These are phyloP conservation scores for Striga hermonthica DNA, from an alignment of 305 asterid genomes.

Conservation along the genomic window DNA sequence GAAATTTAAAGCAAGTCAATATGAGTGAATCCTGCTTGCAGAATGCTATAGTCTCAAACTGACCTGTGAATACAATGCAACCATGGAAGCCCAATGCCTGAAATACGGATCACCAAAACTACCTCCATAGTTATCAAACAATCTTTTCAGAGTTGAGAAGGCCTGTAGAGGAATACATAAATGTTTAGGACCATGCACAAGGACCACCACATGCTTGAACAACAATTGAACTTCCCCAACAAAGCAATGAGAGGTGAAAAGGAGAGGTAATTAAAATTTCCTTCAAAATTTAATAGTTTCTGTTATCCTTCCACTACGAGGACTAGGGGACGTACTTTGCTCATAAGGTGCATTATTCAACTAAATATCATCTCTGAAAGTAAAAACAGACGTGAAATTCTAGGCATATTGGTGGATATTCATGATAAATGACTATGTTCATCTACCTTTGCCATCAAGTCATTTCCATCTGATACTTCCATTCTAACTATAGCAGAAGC, in stretches of 20 bases:
- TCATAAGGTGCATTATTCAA: slow-evolving; percentile 7
- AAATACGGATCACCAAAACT: slow-evolving; percentile 51
- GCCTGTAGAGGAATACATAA: slow-evolving; percentile 52
- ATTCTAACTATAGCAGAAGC: slow-evolving; percentile 47
- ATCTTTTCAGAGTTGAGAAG: slow-evolving; percentile 64
- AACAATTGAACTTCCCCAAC: slow-evolving; percentile 31
- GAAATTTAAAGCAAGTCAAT: slow-evolving; percentile 31
- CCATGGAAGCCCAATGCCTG: slow-evolving; percentile 72
- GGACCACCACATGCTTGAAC: slow-evolving; percentile 22
- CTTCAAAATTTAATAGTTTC: slow-evolving; percentile 22
- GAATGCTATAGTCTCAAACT: slow-evolving; percentile 31
- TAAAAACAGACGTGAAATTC: slow-evolving; percentile 14
- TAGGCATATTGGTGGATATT: slow-evolving; percentile 17
- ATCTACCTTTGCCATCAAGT: slow-evolving; percentile 84
- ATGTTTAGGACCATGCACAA: slow-evolving; percentile 30
- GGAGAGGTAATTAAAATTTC: slow-evolving; percentile 16
- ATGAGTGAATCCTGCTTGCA: slow-evolving; percentile 24
- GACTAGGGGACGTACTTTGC: slow-evolving; percentile 12
- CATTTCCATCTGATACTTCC: slow-evolving; percentile 57
- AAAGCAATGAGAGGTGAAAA: slow-evolving; percentile 19
- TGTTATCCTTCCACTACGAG: slow-evolving; percentile 13
- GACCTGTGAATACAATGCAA: slow-evolving; percentile 82
- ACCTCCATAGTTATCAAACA: slow-evolving; percentile 66
- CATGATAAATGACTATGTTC: slow-evolving; percentile 25
- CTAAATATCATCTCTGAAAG: slow-evolving; percentile 14